Base-by-base conservation (phyloP, 208 protist genomes). In the Kentomonas sorsogonicus region DNA sequence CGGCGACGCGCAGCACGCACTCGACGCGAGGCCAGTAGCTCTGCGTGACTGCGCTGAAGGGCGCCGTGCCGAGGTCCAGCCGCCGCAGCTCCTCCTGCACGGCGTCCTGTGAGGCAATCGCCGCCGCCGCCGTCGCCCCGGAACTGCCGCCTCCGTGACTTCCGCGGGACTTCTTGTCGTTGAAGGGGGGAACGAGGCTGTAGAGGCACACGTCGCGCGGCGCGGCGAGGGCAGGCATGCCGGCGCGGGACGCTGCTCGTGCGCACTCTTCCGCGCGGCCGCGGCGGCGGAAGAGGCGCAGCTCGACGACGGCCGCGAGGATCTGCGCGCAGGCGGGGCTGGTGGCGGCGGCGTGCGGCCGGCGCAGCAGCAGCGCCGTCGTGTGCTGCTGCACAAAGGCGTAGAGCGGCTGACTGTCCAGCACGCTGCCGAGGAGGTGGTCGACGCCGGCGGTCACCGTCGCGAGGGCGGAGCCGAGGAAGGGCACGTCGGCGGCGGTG, bases 401-500 rank as follows among this genome's bases (percentile, higher is more conserved):
- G 27, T 54, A 11, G 39, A 82, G 69, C n/a, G 25, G 53, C 15
- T 60, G 50, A 3, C 57, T 51, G 31, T 71, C 71, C 26, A 86
- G 47, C 30, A 60, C 67, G 1, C 45, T 55, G 2, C 51, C 53
- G 34, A 84, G 59, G 13, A 90, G 59, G 22, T 65, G 31, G 44
- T 72, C 73, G 44, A 86, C 52, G 47, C 79, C 76, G 50, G 55
- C 58, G 40, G 74, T 46, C 27, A 90, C 78, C 18, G 62, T 47
- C 3, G 66, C 48, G 36, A 90, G 69, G n/a, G 83, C 66, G 13
- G 77, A 16, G 13, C 83, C 83, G 23, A 70, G 58, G 56, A 78
- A 90, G 18, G 63, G 72, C 43, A 60, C 66, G 9, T 66, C 54
- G 50, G 66, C 71, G 7, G 66, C 58, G 44, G 74, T 68, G 23